phyloP scores from a whole-genome alignment of 192 early-diverging fungal genomes.

The Coemansia sp. region DNA sequence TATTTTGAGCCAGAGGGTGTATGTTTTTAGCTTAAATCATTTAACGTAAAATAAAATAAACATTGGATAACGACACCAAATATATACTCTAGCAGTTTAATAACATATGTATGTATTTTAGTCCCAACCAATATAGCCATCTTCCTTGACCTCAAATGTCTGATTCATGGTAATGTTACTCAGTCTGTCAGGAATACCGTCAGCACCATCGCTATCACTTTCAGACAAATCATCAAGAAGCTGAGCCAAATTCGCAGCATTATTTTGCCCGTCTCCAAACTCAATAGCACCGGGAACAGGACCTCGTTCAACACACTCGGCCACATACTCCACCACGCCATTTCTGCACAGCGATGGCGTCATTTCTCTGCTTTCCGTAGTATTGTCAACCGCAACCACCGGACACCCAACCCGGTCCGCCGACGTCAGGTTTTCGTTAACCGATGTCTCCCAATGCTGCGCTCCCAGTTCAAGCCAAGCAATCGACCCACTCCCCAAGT shows the following conservation, averaged over 20 bases:
- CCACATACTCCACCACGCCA: slow-evolving; percentile 31
- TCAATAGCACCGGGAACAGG: slow-evolving; percentile 11
- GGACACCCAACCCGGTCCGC: slow-evolving; percentile 17
- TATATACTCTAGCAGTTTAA: too few relatives aligned
- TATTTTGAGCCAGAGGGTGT: too few relatives aligned
- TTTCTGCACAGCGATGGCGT: slow-evolving; percentile 29
- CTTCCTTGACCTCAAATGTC: background rate
- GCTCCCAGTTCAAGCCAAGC: slow-evolving; percentile 22
- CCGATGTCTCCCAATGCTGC: slow-evolving; percentile 27
- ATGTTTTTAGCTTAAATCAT: too few relatives aligned
- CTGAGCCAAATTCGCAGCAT: background rate
- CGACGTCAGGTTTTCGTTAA: background rate
- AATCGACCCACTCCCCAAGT: slow-evolving; percentile 10
- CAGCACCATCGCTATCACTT: slow-evolving; percentile 1
- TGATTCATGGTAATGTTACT: slow-evolving; percentile 1
- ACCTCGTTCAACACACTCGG: slow-evolving; percentile 20
- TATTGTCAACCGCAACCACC: slow-evolving; percentile 23
- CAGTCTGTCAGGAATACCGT: background rate
- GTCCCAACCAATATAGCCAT: slow-evolving; percentile 16
- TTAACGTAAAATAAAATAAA: too few relatives aligned
- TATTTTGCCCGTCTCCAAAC: background rate
- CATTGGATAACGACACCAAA: too few relatives aligned
- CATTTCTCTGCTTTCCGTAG: slow-evolving; percentile 26
- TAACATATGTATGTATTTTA: background rate
- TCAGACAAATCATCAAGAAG: background rate